Percentiles rank a stretch among this genome's conserved stretches.
Conservation (phyloP, 78 protist species). For the Dictyostelium citrinum region DNA sequence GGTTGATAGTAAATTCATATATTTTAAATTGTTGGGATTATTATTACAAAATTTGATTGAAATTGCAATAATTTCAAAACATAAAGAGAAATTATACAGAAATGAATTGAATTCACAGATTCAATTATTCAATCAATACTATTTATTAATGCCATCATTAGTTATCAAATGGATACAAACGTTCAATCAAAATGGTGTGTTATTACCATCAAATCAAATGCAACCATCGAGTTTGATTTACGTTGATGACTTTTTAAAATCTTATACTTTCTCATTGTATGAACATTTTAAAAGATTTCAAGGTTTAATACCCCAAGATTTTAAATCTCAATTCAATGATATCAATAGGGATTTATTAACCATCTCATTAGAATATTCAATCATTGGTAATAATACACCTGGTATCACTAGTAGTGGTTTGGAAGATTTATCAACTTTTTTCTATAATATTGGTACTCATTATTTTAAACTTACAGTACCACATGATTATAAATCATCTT, state of each 20-base stretch:
- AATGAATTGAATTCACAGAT: not conserved
- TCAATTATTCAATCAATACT: not conserved
- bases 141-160: not conserved
- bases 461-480: not conserved
- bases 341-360: not conserved
- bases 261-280: not conserved
- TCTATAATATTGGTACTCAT: not conserved
- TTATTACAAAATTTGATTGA: not conserved
- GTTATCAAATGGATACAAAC: not conserved
- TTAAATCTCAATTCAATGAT: not conserved
- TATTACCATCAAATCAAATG: not conserved
- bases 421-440: not conserved
- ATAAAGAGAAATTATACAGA: not conserved
- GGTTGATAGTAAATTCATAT: not conserved
- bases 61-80: not conserved
- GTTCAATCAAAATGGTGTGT: not conserved
- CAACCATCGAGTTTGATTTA: not conserved
- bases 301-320: not conserved
- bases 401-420: not conserved
- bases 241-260: not conserved
- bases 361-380: not conserved
- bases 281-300: not conserved
- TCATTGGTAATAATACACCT: not conserved
- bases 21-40: conserved; percentile 5
- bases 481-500: not conserved